Percentiles rank a stretch among this genome's conserved stretches.
Evolutionary conservation across 257 asterid genomes (phyloP).

Genomic region (Knoxia roxburghii): DNA sequence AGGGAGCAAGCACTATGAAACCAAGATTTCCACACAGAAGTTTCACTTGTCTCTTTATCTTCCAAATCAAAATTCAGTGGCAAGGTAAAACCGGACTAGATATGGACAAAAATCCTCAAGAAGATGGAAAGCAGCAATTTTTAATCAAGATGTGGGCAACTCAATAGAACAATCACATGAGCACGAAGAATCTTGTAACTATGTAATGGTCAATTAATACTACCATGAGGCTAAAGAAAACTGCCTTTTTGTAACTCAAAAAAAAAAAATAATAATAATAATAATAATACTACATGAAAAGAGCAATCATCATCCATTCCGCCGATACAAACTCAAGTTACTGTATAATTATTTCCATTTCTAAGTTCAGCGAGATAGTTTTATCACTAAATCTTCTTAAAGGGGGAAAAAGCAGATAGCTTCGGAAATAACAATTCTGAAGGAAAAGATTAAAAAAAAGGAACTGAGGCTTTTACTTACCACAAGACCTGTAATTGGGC

Average conservation of each 20-base stretch:
- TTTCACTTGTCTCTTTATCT: background rate
- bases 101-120: background rate
- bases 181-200: background rate
- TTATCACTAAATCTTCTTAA: background rate
- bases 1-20: background rate
- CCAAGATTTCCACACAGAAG: background rate
- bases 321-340: background rate
- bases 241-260: too few relatives aligned
- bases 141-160: background rate
- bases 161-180: background rate
- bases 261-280: too few relatives aligned
- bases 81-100: background rate
- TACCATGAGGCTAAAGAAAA: background rate
- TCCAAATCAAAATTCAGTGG: background rate
- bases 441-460: conserved; percentile 12
- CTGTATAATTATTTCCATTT: background rate
- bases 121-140: background rate
- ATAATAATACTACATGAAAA: too few relatives aligned
- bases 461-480: conserved; percentile 36
- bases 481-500: conserved; percentile 99
- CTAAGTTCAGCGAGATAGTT: background rate
- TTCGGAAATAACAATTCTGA: conserved; percentile 1
- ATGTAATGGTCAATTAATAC: background rate
- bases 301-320: background rate
- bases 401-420: background rate